phyloP scores from a whole-genome alignment of 305 asterid genomes.

The Fraxinus ornus region DNA sequence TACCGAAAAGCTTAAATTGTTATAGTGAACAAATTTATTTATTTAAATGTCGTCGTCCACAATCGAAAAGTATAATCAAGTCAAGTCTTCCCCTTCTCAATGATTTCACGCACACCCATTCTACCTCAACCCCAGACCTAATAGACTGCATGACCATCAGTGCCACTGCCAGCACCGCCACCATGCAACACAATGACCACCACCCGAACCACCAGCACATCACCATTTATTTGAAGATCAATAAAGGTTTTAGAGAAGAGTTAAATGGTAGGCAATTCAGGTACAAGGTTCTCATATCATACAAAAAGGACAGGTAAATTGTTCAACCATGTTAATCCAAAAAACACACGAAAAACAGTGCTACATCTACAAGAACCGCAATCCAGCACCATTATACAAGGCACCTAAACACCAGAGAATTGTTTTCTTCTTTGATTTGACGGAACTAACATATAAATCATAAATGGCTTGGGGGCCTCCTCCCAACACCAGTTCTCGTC shows the following conservation, averaged over 20 bases:
- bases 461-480: conserved; percentile 82
- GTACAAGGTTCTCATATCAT: neutral
- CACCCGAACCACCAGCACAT: neutral
- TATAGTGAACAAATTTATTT: neutral
- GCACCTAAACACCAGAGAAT: conserved; percentile 16
- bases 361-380: neutral
- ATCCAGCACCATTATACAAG: conserved; percentile 17
- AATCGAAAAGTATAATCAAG: neutral
- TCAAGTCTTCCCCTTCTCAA: neutral
- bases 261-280: neutral
- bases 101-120: neutral
- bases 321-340: neutral
- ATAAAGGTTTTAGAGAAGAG: neutral
- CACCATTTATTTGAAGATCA: neutral
- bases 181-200: neutral
- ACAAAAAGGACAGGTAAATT: neutral
- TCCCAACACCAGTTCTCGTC: conserved; percentile 81
- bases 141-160: neutral
- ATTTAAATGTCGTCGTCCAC: neutral
- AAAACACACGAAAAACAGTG: neutral
- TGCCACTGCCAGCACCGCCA: neutral
- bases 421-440: neutral
- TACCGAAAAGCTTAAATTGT: neutral
- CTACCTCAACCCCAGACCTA: neutral
- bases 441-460: conserved; percentile 28